phyloP scores from a whole-genome alignment of 2,329 filamentous ascomycete species.

The Ceratocystis alfenasii region DNA sequence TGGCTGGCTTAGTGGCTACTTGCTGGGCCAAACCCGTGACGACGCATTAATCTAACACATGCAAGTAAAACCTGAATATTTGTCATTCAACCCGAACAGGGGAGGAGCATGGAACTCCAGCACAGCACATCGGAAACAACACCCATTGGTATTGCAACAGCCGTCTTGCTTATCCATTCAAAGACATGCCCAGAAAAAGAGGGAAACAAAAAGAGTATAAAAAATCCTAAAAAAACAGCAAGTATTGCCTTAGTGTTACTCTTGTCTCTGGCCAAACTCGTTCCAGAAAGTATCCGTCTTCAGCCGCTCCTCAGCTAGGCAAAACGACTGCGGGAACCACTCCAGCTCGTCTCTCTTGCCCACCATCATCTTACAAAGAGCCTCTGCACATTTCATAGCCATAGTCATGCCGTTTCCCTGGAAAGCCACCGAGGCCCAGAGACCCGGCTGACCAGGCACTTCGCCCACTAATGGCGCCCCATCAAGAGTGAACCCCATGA shows the following conservation, averaged over 20 bases:
- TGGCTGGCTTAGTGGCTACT: background rate
- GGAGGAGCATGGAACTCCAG: too few relatives aligned
- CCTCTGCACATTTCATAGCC: conserved; percentile 48
- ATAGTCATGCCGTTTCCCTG: conserved; percentile 57
- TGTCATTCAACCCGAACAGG: background rate
- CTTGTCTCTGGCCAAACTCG: conserved; percentile 9
- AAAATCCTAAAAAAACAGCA: background rate
- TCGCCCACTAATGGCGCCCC: conserved; percentile 42
- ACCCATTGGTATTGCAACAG: too few relatives aligned
- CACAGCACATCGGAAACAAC: too few relatives aligned
- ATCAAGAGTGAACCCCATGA: conserved; percentile 46
- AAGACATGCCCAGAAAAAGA: background rate
- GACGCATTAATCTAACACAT: too few relatives aligned
- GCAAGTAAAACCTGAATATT: background rate
- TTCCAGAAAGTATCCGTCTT: conserved; percentile 19
- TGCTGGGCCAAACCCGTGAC: too few relatives aligned
- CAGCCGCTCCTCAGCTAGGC: conserved; percentile 17
- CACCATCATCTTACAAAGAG: conserved; percentile 43
- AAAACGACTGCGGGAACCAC: conserved; percentile 46
- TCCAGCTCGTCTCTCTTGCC: conserved; percentile 29
- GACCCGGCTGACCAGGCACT: conserved; percentile 33
- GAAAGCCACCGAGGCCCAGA: conserved; percentile 49
- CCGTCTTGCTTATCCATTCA: too few relatives aligned
- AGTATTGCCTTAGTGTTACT: background rate
- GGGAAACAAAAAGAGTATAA: background rate